Conservation (phyloP, 768 basidiomycete genomes). For the Collybia sp. region DNA sequence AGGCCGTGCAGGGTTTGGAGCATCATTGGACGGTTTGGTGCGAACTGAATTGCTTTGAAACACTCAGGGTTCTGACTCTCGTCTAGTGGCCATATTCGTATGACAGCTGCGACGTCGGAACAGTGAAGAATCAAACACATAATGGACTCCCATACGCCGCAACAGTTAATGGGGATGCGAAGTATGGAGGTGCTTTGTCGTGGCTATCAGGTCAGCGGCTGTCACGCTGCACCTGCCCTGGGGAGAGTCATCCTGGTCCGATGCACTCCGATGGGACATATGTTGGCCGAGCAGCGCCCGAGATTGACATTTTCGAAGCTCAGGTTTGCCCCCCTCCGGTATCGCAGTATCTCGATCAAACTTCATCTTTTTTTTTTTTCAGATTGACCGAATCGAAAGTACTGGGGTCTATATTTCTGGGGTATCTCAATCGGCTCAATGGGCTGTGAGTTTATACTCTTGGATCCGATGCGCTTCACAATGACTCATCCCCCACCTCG, state of each 20-base stretch:
- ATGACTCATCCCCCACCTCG: background rate
- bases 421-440: conserved; percentile 85
- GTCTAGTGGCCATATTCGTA: conserved; percentile 79
- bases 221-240: conserved; percentile 83
- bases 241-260: conserved; percentile 84
- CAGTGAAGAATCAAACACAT: conserved; percentile 73
- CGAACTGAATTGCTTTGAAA: background rate
- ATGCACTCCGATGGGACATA: conserved; percentile 67
- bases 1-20: conserved; percentile 81
- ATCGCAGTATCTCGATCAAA: background rate
- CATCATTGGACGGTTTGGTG: conserved; percentile 76
- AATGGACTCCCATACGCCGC: conserved; percentile 66
- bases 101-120: conserved; percentile 82
- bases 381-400: conserved; percentile 43
- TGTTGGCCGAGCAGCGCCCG: conserved; percentile 80
- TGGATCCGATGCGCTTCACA: conserved; percentile 1
- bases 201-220: conserved; percentile 79
- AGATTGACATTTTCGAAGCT: conserved; percentile 90
- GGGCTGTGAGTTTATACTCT: conserved; percentile 49
- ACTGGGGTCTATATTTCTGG: conserved; percentile 25
- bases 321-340: conserved; percentile 31
- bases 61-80: background rate
- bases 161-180: conserved; percentile 49
- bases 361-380: conserved; percentile 3
- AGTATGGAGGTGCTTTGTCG: conserved; percentile 43